phyloP scores from a whole-genome alignment of 75 land plant genomes.

The Picea sitchensis region DNA sequence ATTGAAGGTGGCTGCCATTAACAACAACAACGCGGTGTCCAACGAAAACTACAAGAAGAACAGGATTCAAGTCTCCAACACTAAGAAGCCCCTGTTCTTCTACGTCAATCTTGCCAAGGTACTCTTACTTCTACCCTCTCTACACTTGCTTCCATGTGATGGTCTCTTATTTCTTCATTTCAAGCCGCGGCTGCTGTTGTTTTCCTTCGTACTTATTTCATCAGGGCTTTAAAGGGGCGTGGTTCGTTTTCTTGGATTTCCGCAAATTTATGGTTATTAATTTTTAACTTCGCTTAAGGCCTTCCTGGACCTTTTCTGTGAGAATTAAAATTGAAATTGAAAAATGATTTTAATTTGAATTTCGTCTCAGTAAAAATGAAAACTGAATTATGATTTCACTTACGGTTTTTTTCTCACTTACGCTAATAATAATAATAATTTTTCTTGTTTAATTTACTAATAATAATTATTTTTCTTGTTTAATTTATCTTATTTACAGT shows the following conservation, averaged over 20 bases:
- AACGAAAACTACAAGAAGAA: conserved; percentile 34
- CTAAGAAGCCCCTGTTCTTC: conserved; percentile 74
- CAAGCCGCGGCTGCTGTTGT: neutral
- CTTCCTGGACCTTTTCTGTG: no score
- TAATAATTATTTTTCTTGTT: no score
- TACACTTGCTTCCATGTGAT: neutral
- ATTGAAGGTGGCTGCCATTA: neutral
- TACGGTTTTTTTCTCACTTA: no score
- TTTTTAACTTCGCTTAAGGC: no score
- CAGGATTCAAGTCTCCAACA: conserved; percentile 70
- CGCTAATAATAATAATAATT: no score
- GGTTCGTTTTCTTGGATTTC: conserved; percentile 8
- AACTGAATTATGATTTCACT: no score
- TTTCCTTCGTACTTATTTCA: neutral
- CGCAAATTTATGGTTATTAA: neutral
- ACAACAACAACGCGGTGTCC: neutral
- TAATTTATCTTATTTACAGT: no score
- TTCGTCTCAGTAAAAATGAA: no score
- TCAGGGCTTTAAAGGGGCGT: neutral
- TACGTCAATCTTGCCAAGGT: conserved; percentile 79
- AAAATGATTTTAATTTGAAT: no score
- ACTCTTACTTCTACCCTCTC: neutral
- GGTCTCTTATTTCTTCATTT: neutral
- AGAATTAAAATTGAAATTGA: no score
- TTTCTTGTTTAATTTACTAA: no score